Evolutionary conservation across 192 early-diverging fungal species (phyloP).

Genomic region (Coemansia sp.): DNA sequence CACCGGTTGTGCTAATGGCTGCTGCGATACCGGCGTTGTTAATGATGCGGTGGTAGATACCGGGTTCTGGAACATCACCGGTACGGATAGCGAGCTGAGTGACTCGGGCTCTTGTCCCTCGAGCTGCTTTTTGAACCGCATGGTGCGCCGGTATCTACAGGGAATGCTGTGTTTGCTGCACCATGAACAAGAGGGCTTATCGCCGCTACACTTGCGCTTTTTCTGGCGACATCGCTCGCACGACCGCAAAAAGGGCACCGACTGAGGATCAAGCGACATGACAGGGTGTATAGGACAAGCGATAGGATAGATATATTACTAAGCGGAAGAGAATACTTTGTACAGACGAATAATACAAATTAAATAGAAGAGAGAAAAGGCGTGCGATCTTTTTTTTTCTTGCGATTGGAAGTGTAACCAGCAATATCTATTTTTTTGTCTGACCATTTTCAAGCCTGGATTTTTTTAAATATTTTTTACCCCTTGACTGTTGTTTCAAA

Average conservation of each 20-base stretch:
- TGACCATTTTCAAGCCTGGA: background rate
- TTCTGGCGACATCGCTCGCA: conserved; percentile 55
- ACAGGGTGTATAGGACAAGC: background rate
- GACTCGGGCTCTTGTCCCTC: conserved; percentile 23
- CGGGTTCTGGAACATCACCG: conserved; percentile 19
- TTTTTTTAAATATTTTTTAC: background rate
- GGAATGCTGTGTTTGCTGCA: conserved; percentile 43
- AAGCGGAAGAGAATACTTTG: background rate
- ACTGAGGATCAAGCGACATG: conserved; percentile 47
- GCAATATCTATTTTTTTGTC: too few species aligned
- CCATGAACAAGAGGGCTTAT: conserved; percentile 50
- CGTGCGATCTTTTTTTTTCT: background rate
- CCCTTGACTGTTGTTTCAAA: too few species aligned
- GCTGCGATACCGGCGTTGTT: background rate
- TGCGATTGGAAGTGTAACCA: background rate
- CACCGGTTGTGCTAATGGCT: background rate
- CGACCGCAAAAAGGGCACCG: conserved; percentile 50
- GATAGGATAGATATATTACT: background rate
- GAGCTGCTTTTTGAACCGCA: conserved; percentile 52
- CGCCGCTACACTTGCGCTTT: conserved; percentile 54
- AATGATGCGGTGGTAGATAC: background rate
- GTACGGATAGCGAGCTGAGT: conserved; percentile 20
- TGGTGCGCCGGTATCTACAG: conserved; percentile 48
- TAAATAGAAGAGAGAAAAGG: background rate
- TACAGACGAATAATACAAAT: too few species aligned